Evolutionary conservation across 352 stramenopile genomes (phyloP), one percentile per base, ranked within the genome.

Genomic region (Chrysophaeum taylorii): DNA sequence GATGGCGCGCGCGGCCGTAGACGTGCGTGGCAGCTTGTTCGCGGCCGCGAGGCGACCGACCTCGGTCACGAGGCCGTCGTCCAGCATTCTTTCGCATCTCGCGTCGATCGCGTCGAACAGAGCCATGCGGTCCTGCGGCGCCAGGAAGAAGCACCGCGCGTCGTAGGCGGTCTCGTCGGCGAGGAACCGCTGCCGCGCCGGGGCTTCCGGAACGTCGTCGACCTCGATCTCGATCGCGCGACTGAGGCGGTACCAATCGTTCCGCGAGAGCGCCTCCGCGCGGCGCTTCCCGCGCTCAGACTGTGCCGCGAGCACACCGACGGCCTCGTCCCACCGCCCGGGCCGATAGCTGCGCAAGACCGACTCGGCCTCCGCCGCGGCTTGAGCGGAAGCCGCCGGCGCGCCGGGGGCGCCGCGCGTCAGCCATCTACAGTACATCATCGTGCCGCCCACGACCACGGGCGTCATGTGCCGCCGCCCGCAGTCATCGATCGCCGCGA

Each of bases 361-460:
- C 21, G 7, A 41, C 12, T 54, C 27, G 25, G 41, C 38, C 37
- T 12, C 35, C 54, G 36, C 37, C 21, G 25, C 36, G 0, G 80
- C 83, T 23, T 73, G 50, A 21, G 75, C 61, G 23, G 78, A 83
- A 42, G 79, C 77, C 73, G 70, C 57, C 18, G 79, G 70, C 16
- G 79, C 82, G 77, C 87, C 82, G 0, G 83, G 83, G 66, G 69
- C 57, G 45, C 83, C 83, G 72, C 84, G 78, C 1, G 87, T 76
- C 21, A 89, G 73, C 86, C 86, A 92, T 60, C 89, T 77, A 0
- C 88, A 33, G 73, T 92, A 92, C 81, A 92, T 89, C 83, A 90
- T 89, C 7, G 84, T 92, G 14, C 86, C 86, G 41, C 86, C 86
- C 14, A 87, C 83, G 29, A 92, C 78, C 4, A 92, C 78, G 25